Conservation (phyloP, 1,284 basidiomycete species). For the Cystobasidium sp. region DNA sequence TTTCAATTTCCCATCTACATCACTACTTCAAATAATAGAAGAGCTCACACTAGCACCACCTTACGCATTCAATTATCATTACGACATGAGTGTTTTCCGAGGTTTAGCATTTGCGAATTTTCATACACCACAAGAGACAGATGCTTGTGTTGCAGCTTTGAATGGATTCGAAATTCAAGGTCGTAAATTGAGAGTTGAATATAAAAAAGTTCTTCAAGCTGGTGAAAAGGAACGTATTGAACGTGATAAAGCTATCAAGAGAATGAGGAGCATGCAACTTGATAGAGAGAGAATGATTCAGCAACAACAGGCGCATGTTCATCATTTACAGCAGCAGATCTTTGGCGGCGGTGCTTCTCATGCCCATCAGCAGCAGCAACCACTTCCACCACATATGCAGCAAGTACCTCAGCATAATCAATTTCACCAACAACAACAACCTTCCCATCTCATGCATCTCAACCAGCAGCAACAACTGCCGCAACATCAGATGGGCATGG, state of each 20-base stretch:
- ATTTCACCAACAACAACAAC: neutral
- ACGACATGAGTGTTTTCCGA: slow-evolving; percentile 94
- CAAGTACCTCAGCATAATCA: neutral
- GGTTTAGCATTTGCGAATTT: slow-evolving; percentile 99
- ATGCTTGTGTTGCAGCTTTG: slow-evolving; percentile 90
- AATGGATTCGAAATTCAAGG: slow-evolving; percentile 77
- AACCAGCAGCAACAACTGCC: slow-evolving; percentile 10
- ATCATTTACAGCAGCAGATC: slow-evolving; percentile 40
- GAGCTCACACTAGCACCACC: slow-evolving; percentile 93
- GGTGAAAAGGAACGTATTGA: slow-evolving; percentile 99
- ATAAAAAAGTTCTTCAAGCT: slow-evolving; percentile 98
- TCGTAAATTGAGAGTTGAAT: slow-evolving; percentile 97
- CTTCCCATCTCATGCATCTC: slow-evolving; percentile 1
- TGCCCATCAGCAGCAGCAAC: too few relatives aligned
- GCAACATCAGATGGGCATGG: neutral
- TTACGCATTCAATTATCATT: slow-evolving; percentile 99
- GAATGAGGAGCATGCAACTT: slow-evolving; percentile 95
- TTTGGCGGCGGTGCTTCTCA: slow-evolving; percentile 6
- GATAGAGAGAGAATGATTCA: slow-evolving; percentile 55
- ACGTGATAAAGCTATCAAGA: slow-evolving; percentile 95
- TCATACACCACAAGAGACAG: slow-evolving; percentile 85
- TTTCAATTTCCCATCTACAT: slow-evolving; percentile 95
- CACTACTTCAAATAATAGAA: slow-evolving; percentile 91
- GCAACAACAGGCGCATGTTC: slow-evolving; percentile 33
- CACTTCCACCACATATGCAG: too few relatives aligned